These are phyloP conservation scores for Rhodotorula paludigena DNA, from an alignment of 768 basidiomycete genomes.

Conservation along the genomic window DNA sequence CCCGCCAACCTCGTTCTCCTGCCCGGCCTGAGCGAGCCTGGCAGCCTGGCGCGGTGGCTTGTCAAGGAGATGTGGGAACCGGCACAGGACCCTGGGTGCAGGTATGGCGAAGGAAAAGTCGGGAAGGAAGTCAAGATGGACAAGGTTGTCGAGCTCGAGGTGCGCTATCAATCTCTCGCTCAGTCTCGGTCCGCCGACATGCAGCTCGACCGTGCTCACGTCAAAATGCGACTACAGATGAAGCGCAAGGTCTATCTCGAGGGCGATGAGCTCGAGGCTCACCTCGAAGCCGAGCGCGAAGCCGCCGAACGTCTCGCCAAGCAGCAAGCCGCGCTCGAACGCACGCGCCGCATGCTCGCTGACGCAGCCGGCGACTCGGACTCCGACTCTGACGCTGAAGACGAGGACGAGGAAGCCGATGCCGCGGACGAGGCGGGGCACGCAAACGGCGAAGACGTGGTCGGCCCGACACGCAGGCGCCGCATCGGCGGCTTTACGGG, in stretches of 20 bases:
- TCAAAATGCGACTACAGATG: slow-evolving; percentile 54
- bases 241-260: slow-evolving; percentile 81
- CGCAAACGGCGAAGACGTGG: slow-evolving; percentile 49
- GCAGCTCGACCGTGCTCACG: background rate
- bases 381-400: slow-evolving; percentile 41
- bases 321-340: slow-evolving; percentile 73
- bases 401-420: slow-evolving; percentile 58
- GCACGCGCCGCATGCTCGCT: slow-evolving; percentile 82
- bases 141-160: slow-evolving; percentile 62
- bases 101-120: slow-evolving; percentile 84
- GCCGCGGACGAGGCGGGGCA: slow-evolving; percentile 48
- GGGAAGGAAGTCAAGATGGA: slow-evolving; percentile 81
- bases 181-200: background rate
- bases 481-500: slow-evolving; percentile 16
- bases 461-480: slow-evolving; percentile 17
- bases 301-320: slow-evolving; percentile 79
- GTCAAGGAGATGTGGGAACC: slow-evolving; percentile 77
- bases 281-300: slow-evolving; percentile 67
- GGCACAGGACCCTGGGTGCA: slow-evolving; percentile 69
- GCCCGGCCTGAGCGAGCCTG: slow-evolving; percentile 70
- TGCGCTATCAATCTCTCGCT: slow-evolving; percentile 45
- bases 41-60: slow-evolving; percentile 69
- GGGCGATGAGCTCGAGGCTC: slow-evolving; percentile 78
- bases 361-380: slow-evolving; percentile 59
- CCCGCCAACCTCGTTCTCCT: slow-evolving; percentile 82